These are phyloP conservation scores for Globisporangium yorkense DNA, from an alignment of 352 stramenopile species.

Conservation along the genomic window DNA sequence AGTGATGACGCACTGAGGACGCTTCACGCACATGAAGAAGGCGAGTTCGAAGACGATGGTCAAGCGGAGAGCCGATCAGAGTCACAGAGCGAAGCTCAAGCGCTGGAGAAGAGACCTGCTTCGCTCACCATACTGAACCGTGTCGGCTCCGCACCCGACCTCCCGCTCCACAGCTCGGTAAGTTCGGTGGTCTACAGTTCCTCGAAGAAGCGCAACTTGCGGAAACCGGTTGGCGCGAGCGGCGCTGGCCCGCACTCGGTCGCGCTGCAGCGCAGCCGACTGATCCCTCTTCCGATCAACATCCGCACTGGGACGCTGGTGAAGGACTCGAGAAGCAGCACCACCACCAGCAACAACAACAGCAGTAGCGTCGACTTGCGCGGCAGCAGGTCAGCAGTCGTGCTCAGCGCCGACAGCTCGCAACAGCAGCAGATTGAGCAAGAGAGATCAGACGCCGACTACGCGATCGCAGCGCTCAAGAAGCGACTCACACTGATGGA, in stretches of 20 bases:
- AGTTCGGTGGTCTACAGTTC: constrained; percentile 57
- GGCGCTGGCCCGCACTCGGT: constrained; percentile 33
- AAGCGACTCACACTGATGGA: constrained; percentile 40
- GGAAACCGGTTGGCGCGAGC: constrained; percentile 11
- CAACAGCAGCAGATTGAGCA: constrained; percentile 19
- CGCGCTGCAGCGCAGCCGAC: constrained; percentile 42
- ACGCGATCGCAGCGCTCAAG: constrained; percentile 39
- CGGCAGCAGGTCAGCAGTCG: background rate
- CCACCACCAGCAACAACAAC: constrained; percentile 1
- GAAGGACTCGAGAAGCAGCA: constrained; percentile 12
- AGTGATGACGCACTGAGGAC: background rate
- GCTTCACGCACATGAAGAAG: constrained; percentile 10
- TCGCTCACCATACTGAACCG: constrained; percentile 46
- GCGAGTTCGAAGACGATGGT: constrained; percentile 1
- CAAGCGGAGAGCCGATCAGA: constrained; percentile 1
- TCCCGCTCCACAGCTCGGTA: constrained; percentile 48
- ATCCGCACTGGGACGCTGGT: constrained; percentile 25
- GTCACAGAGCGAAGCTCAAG: background rate
- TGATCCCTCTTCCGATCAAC: constrained; percentile 54
- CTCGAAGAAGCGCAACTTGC: constrained; percentile 51
- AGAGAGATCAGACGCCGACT: constrained; percentile 25
- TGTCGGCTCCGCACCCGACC: constrained; percentile 49
- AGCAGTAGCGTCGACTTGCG: constrained; percentile 14
- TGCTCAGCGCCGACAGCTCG: background rate
- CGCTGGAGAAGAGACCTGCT: background rate